Evolutionary conservation across 306 rosid species (phyloP).

Genomic region (Cicer cuneatum): DNA sequence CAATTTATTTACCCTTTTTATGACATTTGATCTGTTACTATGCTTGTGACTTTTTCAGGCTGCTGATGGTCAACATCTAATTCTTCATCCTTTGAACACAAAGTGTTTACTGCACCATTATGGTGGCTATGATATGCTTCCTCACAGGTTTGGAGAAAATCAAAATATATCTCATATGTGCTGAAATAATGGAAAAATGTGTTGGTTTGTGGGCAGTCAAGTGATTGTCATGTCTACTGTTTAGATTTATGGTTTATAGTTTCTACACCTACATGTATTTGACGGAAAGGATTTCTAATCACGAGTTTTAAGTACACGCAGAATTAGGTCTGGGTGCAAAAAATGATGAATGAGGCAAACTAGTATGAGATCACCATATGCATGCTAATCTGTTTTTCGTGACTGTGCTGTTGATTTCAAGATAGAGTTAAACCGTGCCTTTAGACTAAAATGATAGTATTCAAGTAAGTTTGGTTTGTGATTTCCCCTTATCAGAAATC

Average conservation of each 20-base stretch:
- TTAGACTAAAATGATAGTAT: background rate
- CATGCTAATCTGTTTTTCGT: conserved; percentile 4
- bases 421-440: conserved; percentile 16
- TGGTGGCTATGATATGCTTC: conserved; percentile 82
- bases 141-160: conserved; percentile 68
- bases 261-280: conserved; percentile 13
- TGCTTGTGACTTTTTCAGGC: conserved; percentile 71
- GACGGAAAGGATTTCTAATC: conserved; percentile 13
- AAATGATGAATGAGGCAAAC: conserved; percentile 17
- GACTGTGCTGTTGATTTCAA: background rate
- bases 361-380: conserved; percentile 4
- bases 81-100: conserved; percentile 91
- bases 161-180: conserved; percentile 23
- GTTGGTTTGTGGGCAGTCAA: conserved; percentile 18
- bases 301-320: background rate
- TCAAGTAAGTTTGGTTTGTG: conserved; percentile 26
- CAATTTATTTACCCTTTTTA: background rate
- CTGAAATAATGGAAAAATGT: background rate
- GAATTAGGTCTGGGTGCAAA: conserved; percentile 21
- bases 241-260: conserved; percentile 10
- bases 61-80: conserved; percentile 92
- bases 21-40: conserved; percentile 36
- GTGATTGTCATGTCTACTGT: conserved; percentile 15
- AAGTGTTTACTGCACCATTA: conserved; percentile 86
- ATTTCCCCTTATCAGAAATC: conserved; percentile 3